phyloP scores from a whole-genome alignment of 192 early-diverging fungal genomes.

The Podila verticillata region DNA sequence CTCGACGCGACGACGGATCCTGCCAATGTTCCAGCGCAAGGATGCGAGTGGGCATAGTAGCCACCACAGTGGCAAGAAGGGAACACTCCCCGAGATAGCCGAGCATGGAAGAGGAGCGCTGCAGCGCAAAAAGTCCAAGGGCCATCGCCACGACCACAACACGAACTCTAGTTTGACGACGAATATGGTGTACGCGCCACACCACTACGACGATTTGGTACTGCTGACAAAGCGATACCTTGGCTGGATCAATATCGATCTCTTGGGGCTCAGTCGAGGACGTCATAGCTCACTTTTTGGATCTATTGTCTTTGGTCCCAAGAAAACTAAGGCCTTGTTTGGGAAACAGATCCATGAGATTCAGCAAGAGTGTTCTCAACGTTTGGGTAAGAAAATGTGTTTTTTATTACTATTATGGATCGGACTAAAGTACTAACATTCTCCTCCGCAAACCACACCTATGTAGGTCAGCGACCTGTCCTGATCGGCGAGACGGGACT shows the following conservation, averaged over 20 bases:
- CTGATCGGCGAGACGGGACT: slow-evolving; percentile 42
- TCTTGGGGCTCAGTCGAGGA: slow-evolving; percentile 60
- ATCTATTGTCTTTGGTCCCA: slow-evolving; percentile 28
- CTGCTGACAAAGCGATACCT: slow-evolving; percentile 57
- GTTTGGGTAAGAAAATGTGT: slow-evolving; percentile 17
- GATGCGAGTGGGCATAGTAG: no score
- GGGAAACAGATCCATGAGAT: slow-evolving; percentile 30
- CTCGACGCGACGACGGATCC: not conserved
- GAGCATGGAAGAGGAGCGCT: not conserved
- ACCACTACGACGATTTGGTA: slow-evolving; percentile 68
- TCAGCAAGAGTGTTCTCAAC: slow-evolving; percentile 32
- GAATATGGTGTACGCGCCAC: slow-evolving; percentile 60
- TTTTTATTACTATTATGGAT: not conserved
- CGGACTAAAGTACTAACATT: not conserved
- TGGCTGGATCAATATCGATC: slow-evolving; percentile 65
- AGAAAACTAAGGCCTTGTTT: slow-evolving; percentile 26
- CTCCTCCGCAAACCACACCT: not conserved
- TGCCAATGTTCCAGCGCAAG: no score
- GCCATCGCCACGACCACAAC: not conserved
- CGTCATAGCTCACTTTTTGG: slow-evolving; percentile 52
- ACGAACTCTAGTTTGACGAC: not conserved
- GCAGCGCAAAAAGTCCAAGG: not conserved
- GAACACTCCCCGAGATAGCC: not conserved
- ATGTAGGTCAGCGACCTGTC: slow-evolving; percentile 29
- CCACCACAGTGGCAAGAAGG: no score